A percentile compares a stretch with the other conserved stretches of the same genome.
Evolutionary conservation across 73 alveolate species (phyloP).

Genomic region (Tetrahymena thermophila): DNA sequence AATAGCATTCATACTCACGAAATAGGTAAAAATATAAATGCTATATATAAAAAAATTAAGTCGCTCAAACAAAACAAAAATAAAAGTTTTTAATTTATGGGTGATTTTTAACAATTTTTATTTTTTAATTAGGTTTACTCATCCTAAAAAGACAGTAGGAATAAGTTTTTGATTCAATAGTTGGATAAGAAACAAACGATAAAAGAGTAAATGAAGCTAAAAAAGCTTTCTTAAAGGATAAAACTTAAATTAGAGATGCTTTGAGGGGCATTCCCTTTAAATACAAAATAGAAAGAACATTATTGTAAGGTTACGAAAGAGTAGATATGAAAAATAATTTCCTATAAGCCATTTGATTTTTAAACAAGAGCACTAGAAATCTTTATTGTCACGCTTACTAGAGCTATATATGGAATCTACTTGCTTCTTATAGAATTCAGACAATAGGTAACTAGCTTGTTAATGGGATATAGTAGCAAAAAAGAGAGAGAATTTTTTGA

Average conservation of each 20-base stretch:
- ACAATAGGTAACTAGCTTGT: conserved; percentile 66
- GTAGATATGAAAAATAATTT: conserved; percentile 60
- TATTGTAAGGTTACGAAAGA: conserved; percentile 56
- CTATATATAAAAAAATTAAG: not conserved
- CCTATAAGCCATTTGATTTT: conserved; percentile 53
- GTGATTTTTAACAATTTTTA: conserved; percentile 34
- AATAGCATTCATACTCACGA: conserved; percentile 70
- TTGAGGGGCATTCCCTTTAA: conserved; percentile 44
- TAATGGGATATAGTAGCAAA: conserved; percentile 93
- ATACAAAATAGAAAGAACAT: conserved; percentile 79
- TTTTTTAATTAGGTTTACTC: conserved; percentile 32
- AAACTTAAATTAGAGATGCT: conserved; percentile 30
- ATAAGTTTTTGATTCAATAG: conserved; percentile 41
- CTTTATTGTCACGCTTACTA: conserved; percentile 94
- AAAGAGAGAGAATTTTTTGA: conserved; percentile 59
- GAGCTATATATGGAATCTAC: conserved; percentile 91
- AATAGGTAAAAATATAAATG: conserved; percentile 54
- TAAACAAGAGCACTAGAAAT: conserved; percentile 63
- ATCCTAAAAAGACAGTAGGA: conserved; percentile 44
- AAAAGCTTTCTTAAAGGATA: conserved; percentile 42
- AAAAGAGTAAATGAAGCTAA: conserved; percentile 16
- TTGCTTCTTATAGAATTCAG: conserved; percentile 78
- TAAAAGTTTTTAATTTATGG: not conserved
- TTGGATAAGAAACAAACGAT: conserved; percentile 21
- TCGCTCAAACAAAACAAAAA: not conserved